Percentiles rank a stretch among this genome's conserved stretches.
These are phyloP conservation scores for Clathrus columnatus DNA, from an alignment of 768 basidiomycete species.

Conservation along the genomic window DNA sequence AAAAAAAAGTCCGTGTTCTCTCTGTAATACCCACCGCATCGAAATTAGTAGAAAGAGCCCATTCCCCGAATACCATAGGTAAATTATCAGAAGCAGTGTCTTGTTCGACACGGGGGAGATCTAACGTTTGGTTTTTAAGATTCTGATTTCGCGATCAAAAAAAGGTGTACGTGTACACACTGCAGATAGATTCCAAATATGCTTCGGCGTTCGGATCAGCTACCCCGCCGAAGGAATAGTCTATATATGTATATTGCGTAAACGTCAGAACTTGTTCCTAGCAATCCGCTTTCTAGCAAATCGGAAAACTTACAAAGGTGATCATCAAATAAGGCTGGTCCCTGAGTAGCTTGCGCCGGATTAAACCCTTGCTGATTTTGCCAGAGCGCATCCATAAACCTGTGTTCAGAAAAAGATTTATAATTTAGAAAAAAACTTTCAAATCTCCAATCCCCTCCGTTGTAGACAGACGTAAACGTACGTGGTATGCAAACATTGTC, in stretches of 20 bases:
- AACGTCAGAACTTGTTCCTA: not conserved
- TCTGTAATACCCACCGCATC: slow-evolving; percentile 46
- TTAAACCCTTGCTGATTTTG: slow-evolving; percentile 62
- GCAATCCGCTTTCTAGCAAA: not conserved
- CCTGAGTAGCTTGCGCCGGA: slow-evolving; percentile 57
- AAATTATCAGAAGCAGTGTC: slow-evolving; percentile 37
- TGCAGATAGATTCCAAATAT: slow-evolving; percentile 62
- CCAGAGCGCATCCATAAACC: slow-evolving; percentile 80
- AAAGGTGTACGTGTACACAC: slow-evolving; percentile 29
- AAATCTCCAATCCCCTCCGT: not conserved
- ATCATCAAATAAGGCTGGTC: slow-evolving; percentile 70
- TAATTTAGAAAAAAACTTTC: not conserved
- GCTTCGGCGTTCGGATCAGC: slow-evolving; percentile 55
- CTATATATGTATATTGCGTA: not conserved
- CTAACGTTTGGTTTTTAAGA: slow-evolving; percentile 24
- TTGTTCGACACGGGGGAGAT: slow-evolving; percentile 45
- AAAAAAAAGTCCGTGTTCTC: too few species aligned
- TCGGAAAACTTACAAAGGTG: slow-evolving; percentile 52
- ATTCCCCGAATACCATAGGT: slow-evolving; percentile 50
- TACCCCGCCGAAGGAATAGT: slow-evolving; percentile 43
- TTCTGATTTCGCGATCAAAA: not conserved
- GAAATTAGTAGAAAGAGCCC: slow-evolving; percentile 59
- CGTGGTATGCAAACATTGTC: slow-evolving; percentile 30
- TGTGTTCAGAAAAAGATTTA: too few species aligned
- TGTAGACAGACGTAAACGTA: slow-evolving; percentile 16